These are phyloP conservation scores for Dactylis glomerata DNA, from an alignment of 176 grass and related monocot species.

Conservation along the genomic window DNA sequence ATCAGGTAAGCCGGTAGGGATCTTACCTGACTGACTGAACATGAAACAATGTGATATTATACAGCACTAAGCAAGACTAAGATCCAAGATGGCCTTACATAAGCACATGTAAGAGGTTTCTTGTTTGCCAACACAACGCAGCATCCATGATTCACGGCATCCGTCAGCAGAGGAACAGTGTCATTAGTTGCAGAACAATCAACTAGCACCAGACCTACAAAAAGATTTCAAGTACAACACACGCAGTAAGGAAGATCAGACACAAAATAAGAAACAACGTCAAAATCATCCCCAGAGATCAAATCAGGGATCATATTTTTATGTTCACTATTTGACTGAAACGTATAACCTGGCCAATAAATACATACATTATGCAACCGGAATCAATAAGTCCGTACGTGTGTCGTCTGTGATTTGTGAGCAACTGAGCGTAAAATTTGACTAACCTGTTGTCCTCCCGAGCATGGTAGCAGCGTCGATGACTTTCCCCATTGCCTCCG, in stretches of 20 bases:
- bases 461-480: conserved; percentile 48
- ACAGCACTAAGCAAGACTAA: neutral
- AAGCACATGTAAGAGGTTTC: conserved; percentile 76
- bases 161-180: conserved; percentile 57
- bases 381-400: neutral
- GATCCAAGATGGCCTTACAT: conserved; percentile 47
- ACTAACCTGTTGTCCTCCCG: conserved; percentile 71
- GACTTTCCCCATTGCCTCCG: conserved; percentile 47
- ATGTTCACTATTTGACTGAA: neutral
- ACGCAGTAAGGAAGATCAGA: neutral
- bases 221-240: neutral
- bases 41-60: neutral
- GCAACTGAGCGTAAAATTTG: neutral
- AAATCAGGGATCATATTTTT: neutral
- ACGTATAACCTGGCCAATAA: neutral
- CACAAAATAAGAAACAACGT: neutral
- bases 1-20: conserved; percentile 16
- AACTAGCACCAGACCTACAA: conserved; percentile 75
- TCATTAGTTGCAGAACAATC: conserved; percentile 89
- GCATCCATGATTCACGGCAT: conserved; percentile 52
- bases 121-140: conserved; percentile 82
- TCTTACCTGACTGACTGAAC: neutral
- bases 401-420: neutral
- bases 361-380: neutral
- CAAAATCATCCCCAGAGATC: neutral